Percentiles rank a stretch among this genome's conserved stretches.
These are phyloP conservation scores for Aureobasidium namibiae DNA, from an alignment of 2,329 filamentous ascomycete species.

Conservation along the genomic window DNA sequence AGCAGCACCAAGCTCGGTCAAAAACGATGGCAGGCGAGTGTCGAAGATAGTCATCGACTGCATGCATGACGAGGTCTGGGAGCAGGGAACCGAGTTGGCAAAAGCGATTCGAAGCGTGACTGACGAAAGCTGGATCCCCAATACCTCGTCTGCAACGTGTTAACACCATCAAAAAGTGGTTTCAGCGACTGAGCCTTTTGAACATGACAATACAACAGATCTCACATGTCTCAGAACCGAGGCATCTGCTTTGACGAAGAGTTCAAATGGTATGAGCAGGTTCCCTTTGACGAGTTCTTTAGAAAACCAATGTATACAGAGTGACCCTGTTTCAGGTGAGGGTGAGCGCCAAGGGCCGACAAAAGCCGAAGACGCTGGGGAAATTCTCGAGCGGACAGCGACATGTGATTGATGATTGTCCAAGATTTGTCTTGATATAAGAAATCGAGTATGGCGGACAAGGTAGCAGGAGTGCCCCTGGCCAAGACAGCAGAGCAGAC, in stretches of 20 bases:
- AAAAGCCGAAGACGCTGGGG: neutral
- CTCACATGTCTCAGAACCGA: too few species aligned
- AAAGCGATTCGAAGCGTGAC: neutral
- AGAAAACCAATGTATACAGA: neutral
- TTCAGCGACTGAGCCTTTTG: too few species aligned
- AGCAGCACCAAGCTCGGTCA: too few species aligned
- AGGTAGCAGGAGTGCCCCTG: neutral
- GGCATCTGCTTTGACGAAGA: too few species aligned
- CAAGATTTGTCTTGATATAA: neutral
- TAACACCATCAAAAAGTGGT: neutral
- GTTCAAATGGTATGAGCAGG: too few species aligned
- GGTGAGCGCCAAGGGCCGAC: neutral
- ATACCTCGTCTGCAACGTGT: neutral
- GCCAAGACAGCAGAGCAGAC: conserved; percentile 1
- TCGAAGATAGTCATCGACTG: neutral
- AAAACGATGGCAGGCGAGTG: neutral
- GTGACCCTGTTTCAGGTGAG: neutral
- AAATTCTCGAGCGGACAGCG: conserved; percentile 7
- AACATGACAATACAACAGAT: too few species aligned
- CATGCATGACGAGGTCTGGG: conserved; percentile 1
- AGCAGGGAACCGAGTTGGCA: neutral
- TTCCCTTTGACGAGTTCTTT: neutral
- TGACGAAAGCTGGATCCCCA: neutral
- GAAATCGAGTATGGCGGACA: neutral
- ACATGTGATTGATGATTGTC: neutral